phyloP scores from a whole-genome alignment of 2,329 filamentous ascomycete species.

The Shiraia sp. region DNA sequence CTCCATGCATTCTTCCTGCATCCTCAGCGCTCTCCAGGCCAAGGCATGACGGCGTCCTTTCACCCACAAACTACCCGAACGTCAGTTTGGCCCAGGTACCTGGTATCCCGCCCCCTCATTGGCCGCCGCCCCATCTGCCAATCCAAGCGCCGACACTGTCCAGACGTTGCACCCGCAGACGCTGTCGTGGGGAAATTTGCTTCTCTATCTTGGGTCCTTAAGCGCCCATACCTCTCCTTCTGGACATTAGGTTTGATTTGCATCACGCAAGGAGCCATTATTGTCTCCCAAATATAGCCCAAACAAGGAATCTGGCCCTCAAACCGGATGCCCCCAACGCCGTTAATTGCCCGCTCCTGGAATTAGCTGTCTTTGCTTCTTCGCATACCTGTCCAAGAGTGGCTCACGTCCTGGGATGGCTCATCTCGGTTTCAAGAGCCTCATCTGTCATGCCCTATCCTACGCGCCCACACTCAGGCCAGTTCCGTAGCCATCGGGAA shows the following conservation, averaged over 20 bases:
- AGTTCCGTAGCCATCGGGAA: constrained; percentile 4
- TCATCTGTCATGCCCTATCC: constrained; percentile 22
- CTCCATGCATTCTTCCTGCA: constrained; percentile 20
- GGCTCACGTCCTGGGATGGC: constrained; percentile 13
- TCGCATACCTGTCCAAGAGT: constrained; percentile 10
- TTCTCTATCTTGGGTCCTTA: constrained; percentile 24
- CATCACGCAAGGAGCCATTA: no score
- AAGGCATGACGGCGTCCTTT: neutral
- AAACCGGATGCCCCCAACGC: constrained; percentile 26
- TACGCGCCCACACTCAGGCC: constrained; percentile 32
- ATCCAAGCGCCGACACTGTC: constrained; percentile 36
- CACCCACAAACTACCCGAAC: constrained; percentile 21
- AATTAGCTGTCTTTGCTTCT: constrained; percentile 22
- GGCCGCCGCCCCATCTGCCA: constrained; percentile 21
- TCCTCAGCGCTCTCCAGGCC: constrained; percentile 1
- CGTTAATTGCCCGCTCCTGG: constrained; percentile 34
- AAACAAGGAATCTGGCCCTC: constrained; percentile 17
- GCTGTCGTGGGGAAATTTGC: constrained; percentile 23
- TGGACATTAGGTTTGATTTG: constrained; percentile 30
- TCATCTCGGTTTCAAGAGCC: constrained; percentile 27
- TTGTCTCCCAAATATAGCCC: constrained; percentile 44
- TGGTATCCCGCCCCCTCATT: constrained; percentile 19
- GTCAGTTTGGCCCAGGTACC: constrained; percentile 20
- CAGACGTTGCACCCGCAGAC: constrained; percentile 32
- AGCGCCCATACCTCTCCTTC: constrained; percentile 29